Percentiles rank a stretch among this genome's conserved stretches.
Conservation (phyloP, 768 basidiomycete species). For the Boletus reticuloceps region DNA sequence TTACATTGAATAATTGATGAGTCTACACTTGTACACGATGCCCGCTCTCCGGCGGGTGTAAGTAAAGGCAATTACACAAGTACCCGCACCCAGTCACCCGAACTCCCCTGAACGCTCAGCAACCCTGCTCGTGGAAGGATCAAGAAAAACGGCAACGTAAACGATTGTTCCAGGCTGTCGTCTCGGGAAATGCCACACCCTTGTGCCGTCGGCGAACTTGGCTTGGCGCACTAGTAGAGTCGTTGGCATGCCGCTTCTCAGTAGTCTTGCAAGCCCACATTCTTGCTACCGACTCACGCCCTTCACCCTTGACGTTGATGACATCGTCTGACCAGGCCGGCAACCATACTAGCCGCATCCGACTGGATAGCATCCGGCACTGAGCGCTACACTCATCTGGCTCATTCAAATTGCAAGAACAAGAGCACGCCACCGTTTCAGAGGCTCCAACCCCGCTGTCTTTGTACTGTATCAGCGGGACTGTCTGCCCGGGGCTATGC, state of each 20-base stretch:
- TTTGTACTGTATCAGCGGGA: neutral
- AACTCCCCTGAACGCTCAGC: neutral
- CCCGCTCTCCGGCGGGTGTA: neutral
- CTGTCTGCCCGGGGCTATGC: slow-evolving; percentile 9
- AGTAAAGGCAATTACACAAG: neutral
- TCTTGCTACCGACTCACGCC: no score
- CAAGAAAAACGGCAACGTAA: slow-evolving; percentile 10
- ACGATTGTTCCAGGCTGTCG: neutral
- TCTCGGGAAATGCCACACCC: neutral
- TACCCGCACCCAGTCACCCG: neutral
- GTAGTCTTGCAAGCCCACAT: no score
- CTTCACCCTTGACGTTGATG: no score
- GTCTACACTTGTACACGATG: neutral
- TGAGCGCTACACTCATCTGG: no score
- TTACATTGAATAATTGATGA: neutral
- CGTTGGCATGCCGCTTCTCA: no score
- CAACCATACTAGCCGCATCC: no score
- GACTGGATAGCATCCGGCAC: no score
- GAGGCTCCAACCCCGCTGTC: neutral
- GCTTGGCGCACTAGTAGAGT: no score
- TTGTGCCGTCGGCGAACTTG: neutral
- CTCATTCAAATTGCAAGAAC: no score
- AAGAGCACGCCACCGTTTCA: slow-evolving; percentile 7
- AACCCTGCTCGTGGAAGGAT: slow-evolving; percentile 19
- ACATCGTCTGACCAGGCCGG: no score